Evolutionary conservation across 2,329 filamentous ascomycete genomes (phyloP).

Genomic region (Beauveria scarabaeidicola): DNA sequence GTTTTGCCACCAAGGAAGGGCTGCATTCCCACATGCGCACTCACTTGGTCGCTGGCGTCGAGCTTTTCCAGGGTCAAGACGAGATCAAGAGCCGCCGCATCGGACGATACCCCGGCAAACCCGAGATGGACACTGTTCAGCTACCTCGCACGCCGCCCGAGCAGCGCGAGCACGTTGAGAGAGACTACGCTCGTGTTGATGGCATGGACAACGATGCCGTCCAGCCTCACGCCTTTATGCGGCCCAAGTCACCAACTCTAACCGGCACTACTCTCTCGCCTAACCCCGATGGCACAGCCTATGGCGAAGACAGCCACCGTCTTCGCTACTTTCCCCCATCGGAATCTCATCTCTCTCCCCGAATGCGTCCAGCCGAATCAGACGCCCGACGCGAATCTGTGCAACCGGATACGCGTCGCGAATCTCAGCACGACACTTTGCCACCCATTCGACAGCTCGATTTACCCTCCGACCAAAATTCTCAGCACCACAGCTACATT

Average conservation of each 20-base stretch:
- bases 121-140: slow-evolving; percentile 5
- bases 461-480: slow-evolving; percentile 3
- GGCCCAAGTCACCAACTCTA: slow-evolving; percentile 3
- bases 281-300: background rate
- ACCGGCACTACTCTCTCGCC: slow-evolving; percentile 8
- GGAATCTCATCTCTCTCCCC: background rate
- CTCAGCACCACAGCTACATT: background rate
- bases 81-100: slow-evolving; percentile 27
- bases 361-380: background rate
- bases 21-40: slow-evolving; percentile 42
- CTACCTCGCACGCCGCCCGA: slow-evolving; percentile 5
- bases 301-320: background rate
- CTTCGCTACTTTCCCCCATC: background rate
- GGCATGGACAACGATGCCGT: background rate
- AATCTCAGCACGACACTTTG: background rate
- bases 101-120: slow-evolving; percentile 5
- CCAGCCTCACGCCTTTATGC: slow-evolving; percentile 2
- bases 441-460: slow-evolving; percentile 7
- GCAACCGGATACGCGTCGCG: background rate
- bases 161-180: background rate
- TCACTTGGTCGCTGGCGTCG: slow-evolving; percentile 27
- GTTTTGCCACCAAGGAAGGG: slow-evolving; percentile 42
- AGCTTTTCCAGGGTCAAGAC: slow-evolving; percentile 29
- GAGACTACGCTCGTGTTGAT: background rate
- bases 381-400: background rate